These are phyloP conservation scores for Talaromyces sp. DNA, from an alignment of 2,329 filamentous ascomycete species.

Conservation along the genomic window DNA sequence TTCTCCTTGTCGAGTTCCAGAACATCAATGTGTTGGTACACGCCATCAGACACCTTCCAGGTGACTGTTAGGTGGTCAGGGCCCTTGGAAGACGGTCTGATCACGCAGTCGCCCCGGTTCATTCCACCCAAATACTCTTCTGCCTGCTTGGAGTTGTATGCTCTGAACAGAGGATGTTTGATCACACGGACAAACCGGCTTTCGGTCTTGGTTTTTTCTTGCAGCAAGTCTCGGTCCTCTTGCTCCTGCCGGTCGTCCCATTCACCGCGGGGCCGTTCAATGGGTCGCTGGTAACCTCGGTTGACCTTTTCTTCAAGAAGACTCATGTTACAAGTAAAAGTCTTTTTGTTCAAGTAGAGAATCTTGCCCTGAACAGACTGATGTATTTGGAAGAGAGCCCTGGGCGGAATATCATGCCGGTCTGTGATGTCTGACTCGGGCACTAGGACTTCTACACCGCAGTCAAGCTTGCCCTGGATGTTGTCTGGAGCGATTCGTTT, in stretches of 20 bases:
- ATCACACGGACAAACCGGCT: conserved; percentile 89
- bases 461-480: conserved; percentile 88
- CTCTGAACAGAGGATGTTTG: conserved; percentile 93
- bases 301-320: conserved; percentile 76
- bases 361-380: conserved; percentile 89
- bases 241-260: conserved; percentile 84
- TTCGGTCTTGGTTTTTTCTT: conserved; percentile 78
- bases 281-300: conserved; percentile 62
- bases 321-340: conserved; percentile 76
- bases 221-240: conserved; percentile 73
- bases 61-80: conserved; percentile 93
- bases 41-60: conserved; percentile 93
- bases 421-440: conserved; percentile 77
- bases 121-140: conserved; percentile 89
- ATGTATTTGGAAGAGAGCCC: conserved; percentile 67
- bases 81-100: conserved; percentile 90
- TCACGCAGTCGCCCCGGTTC: conserved; percentile 82
- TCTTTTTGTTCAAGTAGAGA: conserved; percentile 78
- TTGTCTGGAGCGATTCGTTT: conserved; percentile 87
- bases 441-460: conserved; percentile 84
- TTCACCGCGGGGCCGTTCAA: conserved; percentile 69
- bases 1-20: conserved; percentile 95
- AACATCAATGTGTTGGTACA: conserved; percentile 98
- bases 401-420: conserved; percentile 60
- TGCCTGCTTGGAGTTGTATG: conserved; percentile 86